These are phyloP conservation scores for Trametes elegans DNA, from an alignment of 768 basidiomycete genomes.

Conservation along the genomic window DNA sequence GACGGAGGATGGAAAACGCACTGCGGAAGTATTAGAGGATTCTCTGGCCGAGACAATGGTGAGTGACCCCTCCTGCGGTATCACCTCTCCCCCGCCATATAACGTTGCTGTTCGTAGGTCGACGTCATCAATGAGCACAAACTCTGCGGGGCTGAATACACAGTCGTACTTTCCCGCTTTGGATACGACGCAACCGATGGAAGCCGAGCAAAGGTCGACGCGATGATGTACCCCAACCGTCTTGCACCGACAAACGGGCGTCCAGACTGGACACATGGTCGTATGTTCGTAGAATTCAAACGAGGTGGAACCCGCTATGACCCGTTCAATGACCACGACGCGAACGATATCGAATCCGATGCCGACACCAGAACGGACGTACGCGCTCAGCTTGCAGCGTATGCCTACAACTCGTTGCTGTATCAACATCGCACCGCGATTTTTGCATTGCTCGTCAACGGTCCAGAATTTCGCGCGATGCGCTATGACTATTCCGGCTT, in stretches of 20 bases:
- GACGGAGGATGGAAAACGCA: too few species aligned
- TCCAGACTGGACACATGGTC: not conserved
- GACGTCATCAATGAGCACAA: not conserved
- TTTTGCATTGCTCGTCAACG: constrained; percentile 1
- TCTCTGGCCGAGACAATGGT: too few species aligned
- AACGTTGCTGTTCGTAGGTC: too few species aligned
- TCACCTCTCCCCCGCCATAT: too few species aligned
- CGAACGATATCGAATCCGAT: not conserved
- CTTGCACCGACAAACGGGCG: not conserved
- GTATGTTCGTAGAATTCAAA: not conserved
- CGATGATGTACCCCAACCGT: not conserved
- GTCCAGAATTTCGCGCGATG: not conserved
- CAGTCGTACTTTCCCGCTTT: not conserved
- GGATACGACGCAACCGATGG: not conserved
- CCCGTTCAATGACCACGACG: not conserved
- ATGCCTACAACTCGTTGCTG: not conserved
- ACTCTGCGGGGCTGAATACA: not conserved
- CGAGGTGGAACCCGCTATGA: not conserved
- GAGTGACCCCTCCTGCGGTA: too few species aligned
- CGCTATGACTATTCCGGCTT: not conserved
- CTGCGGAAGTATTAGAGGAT: too few species aligned
- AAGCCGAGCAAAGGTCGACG: not conserved
- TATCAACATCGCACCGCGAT: not conserved
- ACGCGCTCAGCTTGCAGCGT: not conserved
- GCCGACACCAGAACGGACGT: not conserved